Percentiles rank a stretch among this genome's conserved stretches.
Conservation (phyloP, 169 alveolate genomes). For the Eimeria falciformis region DNA sequence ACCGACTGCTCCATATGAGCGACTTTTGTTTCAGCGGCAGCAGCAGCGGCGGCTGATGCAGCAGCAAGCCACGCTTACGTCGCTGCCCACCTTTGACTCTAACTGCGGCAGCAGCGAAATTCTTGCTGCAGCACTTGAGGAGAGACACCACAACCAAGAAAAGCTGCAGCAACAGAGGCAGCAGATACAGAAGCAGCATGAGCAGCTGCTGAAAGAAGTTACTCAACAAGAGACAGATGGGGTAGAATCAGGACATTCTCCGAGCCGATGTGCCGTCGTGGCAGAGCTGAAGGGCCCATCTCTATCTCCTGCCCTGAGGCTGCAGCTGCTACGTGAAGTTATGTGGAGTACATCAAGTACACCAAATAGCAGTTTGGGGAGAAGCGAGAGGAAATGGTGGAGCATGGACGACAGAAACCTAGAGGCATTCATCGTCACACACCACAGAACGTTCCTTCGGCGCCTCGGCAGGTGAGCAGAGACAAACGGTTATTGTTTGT, state of each 20-base stretch:
- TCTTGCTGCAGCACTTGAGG: not conserved
- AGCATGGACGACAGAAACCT: slow-evolving; percentile 66
- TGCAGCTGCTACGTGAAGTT: not conserved
- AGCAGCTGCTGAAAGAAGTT: not conserved
- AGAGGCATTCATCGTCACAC: slow-evolving; percentile 7
- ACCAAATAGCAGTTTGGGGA: not conserved
- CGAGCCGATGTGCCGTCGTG: not conserved
- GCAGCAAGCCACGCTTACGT: not conserved
- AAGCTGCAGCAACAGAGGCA: not conserved
- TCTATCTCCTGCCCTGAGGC: not conserved
- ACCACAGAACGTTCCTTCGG: slow-evolving; percentile 43
- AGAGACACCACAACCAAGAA: not conserved
- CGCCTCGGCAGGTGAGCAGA: slow-evolving; percentile 33
- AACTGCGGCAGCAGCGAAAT: not conserved
- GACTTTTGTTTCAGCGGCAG: slow-evolving; percentile 65
- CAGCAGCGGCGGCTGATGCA: slow-evolving; percentile 19
- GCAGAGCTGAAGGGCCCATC: not conserved
- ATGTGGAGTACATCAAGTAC: not conserved
- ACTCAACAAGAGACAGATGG: not conserved
- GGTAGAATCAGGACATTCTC: not conserved
- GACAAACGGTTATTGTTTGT: not conserved
- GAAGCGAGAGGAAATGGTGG: slow-evolving; percentile 61
- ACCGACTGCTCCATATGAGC: slow-evolving; percentile 57
- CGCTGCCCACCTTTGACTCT: not conserved
- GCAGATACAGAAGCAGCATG: not conserved